A percentile compares a stretch with the other conserved stretches of the same genome.
Evolutionary conservation across 2,329 filamentous ascomycete species (phyloP).

Genomic region (Trichoderma breve): DNA sequence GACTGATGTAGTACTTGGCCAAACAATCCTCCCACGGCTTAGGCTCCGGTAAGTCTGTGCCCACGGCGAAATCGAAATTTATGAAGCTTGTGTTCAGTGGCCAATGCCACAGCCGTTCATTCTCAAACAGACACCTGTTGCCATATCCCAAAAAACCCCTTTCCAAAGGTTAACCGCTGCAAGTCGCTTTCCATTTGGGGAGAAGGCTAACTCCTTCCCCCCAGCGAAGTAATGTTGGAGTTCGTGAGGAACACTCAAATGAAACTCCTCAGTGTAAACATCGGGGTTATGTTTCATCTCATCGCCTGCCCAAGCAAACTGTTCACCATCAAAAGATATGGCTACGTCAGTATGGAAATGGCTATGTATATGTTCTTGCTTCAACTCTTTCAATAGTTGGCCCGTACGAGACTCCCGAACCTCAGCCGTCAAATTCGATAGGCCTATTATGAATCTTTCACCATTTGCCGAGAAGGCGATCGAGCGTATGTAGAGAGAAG

Average conservation of each 20-base stretch:
- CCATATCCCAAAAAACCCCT: background rate
- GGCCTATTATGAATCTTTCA: background rate
- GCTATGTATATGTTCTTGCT: background rate
- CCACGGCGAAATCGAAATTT: background rate
- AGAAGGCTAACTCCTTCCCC: background rate
- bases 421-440: accelerated
- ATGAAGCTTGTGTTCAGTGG: background rate
- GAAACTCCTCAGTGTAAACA: too few relatives aligned
- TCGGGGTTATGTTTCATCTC: too few relatives aligned
- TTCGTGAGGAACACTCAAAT: background rate
- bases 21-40: background rate
- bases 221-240: accelerated
- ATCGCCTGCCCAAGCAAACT: background rate
- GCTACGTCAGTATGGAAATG: background rate
- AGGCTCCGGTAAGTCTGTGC: background rate
- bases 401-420: background rate
- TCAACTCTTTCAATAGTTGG: background rate
- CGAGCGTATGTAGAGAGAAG: accelerated
- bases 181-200: background rate
- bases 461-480: background rate
- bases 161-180: accelerated
- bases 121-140: background rate
- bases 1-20: background rate
- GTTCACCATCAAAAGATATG: background rate
- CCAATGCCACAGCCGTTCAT: too few relatives aligned